Percentiles rank a stretch among this genome's conserved stretches.
phyloP scores from a whole-genome alignment of 1,284 basidiomycete species.

The Tilletiaria anomala region DNA sequence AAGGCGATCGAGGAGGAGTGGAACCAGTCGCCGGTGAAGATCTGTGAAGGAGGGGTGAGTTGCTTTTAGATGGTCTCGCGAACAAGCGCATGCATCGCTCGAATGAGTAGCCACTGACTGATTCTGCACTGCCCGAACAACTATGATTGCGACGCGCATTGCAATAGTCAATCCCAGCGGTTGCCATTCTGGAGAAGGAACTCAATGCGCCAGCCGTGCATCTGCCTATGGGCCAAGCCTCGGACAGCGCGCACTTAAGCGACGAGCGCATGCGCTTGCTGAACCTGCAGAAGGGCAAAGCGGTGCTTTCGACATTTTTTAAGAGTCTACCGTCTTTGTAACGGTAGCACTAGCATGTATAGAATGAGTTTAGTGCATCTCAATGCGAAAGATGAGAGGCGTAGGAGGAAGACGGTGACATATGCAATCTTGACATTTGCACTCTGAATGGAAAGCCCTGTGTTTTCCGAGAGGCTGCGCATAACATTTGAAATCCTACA shows the following conservation, averaged over 20 bases:
- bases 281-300: conserved; percentile 59
- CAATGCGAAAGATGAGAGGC: too few relatives aligned
- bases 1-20: conserved; percentile 68
- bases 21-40: conserved; percentile 55
- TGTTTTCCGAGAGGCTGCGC: too few relatives aligned
- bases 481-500: too few relatives aligned
- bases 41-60: conserved; percentile 68
- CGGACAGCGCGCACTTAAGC: conserved; percentile 74
- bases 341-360: too few relatives aligned
- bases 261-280: conserved; percentile 65
- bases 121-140: conserved; percentile 3
- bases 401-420: too few relatives aligned
- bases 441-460: too few relatives aligned
- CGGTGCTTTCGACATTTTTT: conserved; percentile 60
- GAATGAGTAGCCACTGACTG: background rate
- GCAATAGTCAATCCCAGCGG: conserved; percentile 50
- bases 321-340: conserved; percentile 6
- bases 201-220: conserved; percentile 62
- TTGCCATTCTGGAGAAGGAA: conserved; percentile 81
- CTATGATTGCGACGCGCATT: too few relatives aligned
- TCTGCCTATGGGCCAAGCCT: conserved; percentile 57
- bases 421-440: too few relatives aligned
- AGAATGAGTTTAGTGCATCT: too few relatives aligned
- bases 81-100: background rate
- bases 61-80: background rate